Evolutionary conservation across 345 rosid species (phyloP), one percentile per base, ranked within the genome.

Genomic region (Boechera divaricarpa): DNA sequence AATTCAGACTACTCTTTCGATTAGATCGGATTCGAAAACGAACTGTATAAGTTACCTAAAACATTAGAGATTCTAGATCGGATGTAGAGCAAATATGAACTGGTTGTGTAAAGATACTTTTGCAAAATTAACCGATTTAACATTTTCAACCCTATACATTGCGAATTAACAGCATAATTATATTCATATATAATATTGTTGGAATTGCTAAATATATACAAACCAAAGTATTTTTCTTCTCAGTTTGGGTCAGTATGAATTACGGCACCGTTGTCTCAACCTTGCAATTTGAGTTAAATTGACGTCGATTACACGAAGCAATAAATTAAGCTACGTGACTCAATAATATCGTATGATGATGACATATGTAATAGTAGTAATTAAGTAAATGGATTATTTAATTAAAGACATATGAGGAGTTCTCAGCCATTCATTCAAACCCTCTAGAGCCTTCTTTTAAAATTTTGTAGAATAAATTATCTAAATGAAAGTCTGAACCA

Each of bases 401-500:
- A 39, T 13, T 24, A 69, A 10, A 42, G 64, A 56, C 66, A 56
- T 45, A 24, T 47, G 72, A 54, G 42, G 2, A 63, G 42, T 70
- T 56, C 29, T 55, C 21, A 47, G 13, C 80, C 80, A 63, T 63
- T 29, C 80, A 64, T 77, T 63, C 4, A n/a, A 56, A 70, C 13
- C 13, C 60, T 63, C 76, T 70, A 64, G 72, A 77, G 5, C 42
- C 47, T 64, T 77, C 67, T 28, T 70, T 35, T 4, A 8, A 4
- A 4, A 0, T 7, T 7, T 11, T 21, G 5, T 26, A 9, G 24
- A n/a, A 26, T 24, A n/a, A 6, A 48, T 53, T 32, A 33, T 62
- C 33, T 53, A 8, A 38, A 9, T 60, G 26, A 70, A 54, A 63
- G 64, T 77, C 59, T 54, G 44, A 75, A 54, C 76, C 35, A 61